Evolutionary conservation across 192 early-diverging fungal species (phyloP), one percentile per base, ranked within the genome.

Genomic region (Coemansia sp.): DNA sequence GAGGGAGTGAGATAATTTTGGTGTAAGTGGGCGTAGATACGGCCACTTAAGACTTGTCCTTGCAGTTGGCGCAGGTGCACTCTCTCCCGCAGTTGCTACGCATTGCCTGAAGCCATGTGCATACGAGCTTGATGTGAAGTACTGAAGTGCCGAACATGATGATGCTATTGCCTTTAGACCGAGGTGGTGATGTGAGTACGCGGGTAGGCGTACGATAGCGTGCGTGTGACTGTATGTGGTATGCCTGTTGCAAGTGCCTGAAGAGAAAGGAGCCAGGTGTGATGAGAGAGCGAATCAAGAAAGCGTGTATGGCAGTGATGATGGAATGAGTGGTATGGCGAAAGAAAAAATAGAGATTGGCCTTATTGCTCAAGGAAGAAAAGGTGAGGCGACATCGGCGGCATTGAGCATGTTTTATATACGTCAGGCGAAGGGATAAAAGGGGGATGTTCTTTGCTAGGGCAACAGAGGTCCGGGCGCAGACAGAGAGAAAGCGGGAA

Each of bases 31-130:
- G 31, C 14, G 36, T 10, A 10, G 19, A 46, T 29, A 53, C 14
- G 11, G 32, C 23, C 31, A 36, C 36, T 62, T 44, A 71, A 7
- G 55, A 59, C 55, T 58, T 58, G 31, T 63, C 60, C 57, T 74
- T 77, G 75, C 80, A 82, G 69, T 82, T 82, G 19, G 45, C 17
- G 66, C 80, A 82, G 53, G 68, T 76, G 68, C 80, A 82, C 63
- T 82, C 75, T 55, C 80, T 64, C 48, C 70, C 67, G 68, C 80
- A 76, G 68, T 66, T 70, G 27, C 51, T 37, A 50, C 67, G 62
- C 46, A 73, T 45, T 17, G 71, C 71, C 39, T 48, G 57, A 63
- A 77, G 59, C 74, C 80, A 77, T 19, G 65, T 48, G 44, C 53
- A 51, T 25, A 44, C 46, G 25, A 76, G 68, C 66, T 72, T 70